Evolutionary conservation across 225 moss, liverwort and hornwort species (phyloP).

Genomic region (Physcomitrellopsis africana): DNA sequence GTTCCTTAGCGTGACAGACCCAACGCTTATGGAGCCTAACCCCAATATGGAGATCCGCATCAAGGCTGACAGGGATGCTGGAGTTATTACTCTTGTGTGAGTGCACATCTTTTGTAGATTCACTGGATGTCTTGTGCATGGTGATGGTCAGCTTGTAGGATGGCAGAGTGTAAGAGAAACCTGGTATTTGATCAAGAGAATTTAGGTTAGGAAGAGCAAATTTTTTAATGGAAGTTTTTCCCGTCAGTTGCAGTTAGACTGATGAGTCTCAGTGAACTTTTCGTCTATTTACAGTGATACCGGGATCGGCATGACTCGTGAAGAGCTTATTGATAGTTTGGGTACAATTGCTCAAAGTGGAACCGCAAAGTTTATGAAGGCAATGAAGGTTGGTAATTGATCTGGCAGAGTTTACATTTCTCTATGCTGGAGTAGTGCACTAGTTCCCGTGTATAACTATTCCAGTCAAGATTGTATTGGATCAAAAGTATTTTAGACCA

Average conservation of each 20-base stretch:
- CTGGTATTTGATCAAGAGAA: no score
- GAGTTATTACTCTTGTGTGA: constrained; percentile 69
- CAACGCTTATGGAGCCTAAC: constrained; percentile 54
- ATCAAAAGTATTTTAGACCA: no score
- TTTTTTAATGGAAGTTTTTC: no score
- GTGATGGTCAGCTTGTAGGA: not conserved
- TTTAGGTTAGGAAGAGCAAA: no score
- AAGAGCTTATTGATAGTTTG: constrained; percentile 67
- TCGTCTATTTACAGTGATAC: constrained; percentile 50
- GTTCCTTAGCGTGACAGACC: constrained; percentile 74
- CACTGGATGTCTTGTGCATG: not conserved
- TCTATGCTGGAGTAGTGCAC: not conserved
- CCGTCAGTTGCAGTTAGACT: not conserved
- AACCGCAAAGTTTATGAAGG: constrained; percentile 76
- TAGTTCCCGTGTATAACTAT: no score
- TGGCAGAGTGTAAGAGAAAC: not conserved
- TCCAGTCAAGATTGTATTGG: no score
- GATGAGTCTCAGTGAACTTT: not conserved
- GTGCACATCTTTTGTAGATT: constrained; percentile 12
- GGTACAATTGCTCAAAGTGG: constrained; percentile 89
- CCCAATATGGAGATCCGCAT: constrained; percentile 72
- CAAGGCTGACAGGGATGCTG: constrained; percentile 54
- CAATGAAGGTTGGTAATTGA: constrained; percentile 55
- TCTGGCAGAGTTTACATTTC: not conserved
- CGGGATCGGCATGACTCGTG: constrained; percentile 79